Conservation (phyloP, 2,329 filamentous ascomycete species). For the Decorospora gaudefroyi region DNA sequence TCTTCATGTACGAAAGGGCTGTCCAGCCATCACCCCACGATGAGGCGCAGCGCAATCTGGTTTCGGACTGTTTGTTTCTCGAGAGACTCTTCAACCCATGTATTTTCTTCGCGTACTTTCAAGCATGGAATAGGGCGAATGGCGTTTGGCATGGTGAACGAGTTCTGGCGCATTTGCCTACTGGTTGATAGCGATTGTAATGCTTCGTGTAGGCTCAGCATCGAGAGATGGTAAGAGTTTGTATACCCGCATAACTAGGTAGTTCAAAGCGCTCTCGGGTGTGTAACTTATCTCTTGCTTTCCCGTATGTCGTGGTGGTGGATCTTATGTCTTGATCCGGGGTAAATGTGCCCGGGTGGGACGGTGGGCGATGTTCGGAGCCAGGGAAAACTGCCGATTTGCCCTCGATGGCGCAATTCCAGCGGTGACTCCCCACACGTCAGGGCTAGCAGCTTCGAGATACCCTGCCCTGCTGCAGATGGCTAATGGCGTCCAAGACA, state of each 20-base stretch:
- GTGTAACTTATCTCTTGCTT: background rate
- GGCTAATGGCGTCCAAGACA: slow-evolving; percentile 21
- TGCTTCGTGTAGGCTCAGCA: slow-evolving; percentile 3
- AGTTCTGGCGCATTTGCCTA: slow-evolving; percentile 6
- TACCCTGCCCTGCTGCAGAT: slow-evolving; percentile 36
- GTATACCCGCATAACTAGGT: slow-evolving; percentile 13
- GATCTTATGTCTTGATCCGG: slow-evolving; percentile 22
- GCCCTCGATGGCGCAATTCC: slow-evolving; percentile 40
- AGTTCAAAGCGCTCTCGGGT: slow-evolving; percentile 1
- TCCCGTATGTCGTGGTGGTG: slow-evolving; percentile 1
- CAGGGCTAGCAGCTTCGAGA: slow-evolving; percentile 24
- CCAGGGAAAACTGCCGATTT: slow-evolving; percentile 31
- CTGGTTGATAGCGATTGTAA: slow-evolving; percentile 3
- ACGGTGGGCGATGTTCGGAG: slow-evolving; percentile 27
- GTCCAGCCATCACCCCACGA: slow-evolving; percentile 48
- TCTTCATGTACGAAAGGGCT: slow-evolving; percentile 61
- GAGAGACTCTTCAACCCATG: background rate
- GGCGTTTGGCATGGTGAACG: slow-evolving; percentile 11
- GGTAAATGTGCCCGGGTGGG: slow-evolving; percentile 18
- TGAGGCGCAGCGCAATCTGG: slow-evolving; percentile 22
- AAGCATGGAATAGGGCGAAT: background rate
- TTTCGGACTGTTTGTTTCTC: slow-evolving; percentile 1
- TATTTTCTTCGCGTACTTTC: background rate
- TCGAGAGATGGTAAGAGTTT: slow-evolving; percentile 1
- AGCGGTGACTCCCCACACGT: slow-evolving; percentile 43